Evolutionary conservation across 2,329 filamentous ascomycete species (phyloP).

Genomic region (Monosporascus ibericus): DNA sequence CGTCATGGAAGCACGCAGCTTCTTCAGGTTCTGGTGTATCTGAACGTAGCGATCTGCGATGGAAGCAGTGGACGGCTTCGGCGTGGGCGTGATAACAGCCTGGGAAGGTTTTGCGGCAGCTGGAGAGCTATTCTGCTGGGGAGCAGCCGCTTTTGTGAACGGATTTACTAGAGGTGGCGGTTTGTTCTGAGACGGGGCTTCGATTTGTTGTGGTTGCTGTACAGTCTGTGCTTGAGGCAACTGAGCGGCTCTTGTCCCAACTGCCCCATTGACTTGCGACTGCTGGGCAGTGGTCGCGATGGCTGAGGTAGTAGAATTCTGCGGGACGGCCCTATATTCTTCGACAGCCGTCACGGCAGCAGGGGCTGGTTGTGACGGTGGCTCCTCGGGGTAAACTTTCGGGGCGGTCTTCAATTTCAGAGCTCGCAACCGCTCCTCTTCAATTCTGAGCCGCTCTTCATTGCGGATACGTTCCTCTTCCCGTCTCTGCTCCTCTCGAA

Average conservation of each 20-base stretch:
- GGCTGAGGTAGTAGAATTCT: not conserved
- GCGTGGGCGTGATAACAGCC: slow-evolving; percentile 1
- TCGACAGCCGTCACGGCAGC: not conserved
- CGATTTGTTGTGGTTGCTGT: slow-evolving; percentile 1
- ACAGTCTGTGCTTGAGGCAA: not conserved
- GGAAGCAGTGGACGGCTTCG: slow-evolving; percentile 7
- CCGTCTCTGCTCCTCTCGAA: slow-evolving; percentile 37
- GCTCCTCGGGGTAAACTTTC: slow-evolving; percentile 28
- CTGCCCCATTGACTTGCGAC: slow-evolving; percentile 12
- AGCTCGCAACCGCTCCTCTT: slow-evolving; percentile 42
- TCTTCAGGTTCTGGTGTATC: slow-evolving; percentile 65
- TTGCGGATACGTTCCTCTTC: slow-evolving; percentile 40
- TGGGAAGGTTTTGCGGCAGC: slow-evolving; percentile 1
- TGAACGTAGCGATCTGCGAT: slow-evolving; percentile 39
- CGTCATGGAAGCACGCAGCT: slow-evolving; percentile 40
- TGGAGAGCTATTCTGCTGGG: slow-evolving; percentile 12
- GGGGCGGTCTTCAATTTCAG: slow-evolving; percentile 40
- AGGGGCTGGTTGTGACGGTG: slow-evolving; percentile 11
- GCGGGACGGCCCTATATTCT: not conserved
- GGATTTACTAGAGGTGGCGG: slow-evolving; percentile 3
- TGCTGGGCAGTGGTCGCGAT: slow-evolving; percentile 4
- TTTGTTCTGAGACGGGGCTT: slow-evolving; percentile 5
- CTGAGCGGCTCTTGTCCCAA: slow-evolving; percentile 5
- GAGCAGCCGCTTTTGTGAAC: slow-evolving; percentile 2
- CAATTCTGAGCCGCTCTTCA: slow-evolving; percentile 39